Evolutionary conservation across 2,329 filamentous ascomycete species (phyloP).

Genomic region (Graphiopsis chlorocephala): DNA sequence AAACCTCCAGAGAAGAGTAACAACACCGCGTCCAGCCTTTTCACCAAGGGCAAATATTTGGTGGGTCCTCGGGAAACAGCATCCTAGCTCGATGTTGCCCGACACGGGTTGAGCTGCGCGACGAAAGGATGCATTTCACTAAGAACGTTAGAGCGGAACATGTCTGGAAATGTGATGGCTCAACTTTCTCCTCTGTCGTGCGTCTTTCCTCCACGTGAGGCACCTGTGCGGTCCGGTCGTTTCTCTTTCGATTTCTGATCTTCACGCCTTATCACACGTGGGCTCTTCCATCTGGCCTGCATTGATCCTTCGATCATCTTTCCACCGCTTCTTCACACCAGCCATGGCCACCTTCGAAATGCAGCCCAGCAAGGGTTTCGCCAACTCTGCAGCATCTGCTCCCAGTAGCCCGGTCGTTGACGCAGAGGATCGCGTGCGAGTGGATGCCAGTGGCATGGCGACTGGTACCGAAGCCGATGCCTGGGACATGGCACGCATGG

Average conservation of each 20-base stretch:
- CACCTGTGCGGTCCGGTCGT: background rate
- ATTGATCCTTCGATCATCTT: background rate
- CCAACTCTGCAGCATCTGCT: background rate
- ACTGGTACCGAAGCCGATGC: slow-evolving; percentile 14
- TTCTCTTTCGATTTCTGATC: background rate
- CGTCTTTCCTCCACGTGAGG: background rate
- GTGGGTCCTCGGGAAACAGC: background rate
- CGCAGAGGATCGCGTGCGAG: slow-evolving; percentile 7
- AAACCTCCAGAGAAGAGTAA: background rate
- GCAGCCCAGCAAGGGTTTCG: slow-evolving; percentile 12
- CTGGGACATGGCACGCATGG: slow-evolving; percentile 31
- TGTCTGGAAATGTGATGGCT: background rate
- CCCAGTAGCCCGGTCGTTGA: background rate
- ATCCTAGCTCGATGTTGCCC: background rate
- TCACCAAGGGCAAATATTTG: background rate
- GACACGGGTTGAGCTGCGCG: background rate
- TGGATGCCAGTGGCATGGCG: slow-evolving; percentile 3
- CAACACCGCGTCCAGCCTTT: background rate
- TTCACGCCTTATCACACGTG: slow-evolving; percentile 3
- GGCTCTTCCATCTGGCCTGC: background rate
- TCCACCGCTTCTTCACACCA: background rate
- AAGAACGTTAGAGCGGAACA: background rate
- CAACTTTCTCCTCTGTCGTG: background rate
- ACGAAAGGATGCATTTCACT: background rate
- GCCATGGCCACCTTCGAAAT: slow-evolving; percentile 13